phyloP scores from a whole-genome alignment of 352 stramenopile genomes.

The Globisporangium canariense region DNA sequence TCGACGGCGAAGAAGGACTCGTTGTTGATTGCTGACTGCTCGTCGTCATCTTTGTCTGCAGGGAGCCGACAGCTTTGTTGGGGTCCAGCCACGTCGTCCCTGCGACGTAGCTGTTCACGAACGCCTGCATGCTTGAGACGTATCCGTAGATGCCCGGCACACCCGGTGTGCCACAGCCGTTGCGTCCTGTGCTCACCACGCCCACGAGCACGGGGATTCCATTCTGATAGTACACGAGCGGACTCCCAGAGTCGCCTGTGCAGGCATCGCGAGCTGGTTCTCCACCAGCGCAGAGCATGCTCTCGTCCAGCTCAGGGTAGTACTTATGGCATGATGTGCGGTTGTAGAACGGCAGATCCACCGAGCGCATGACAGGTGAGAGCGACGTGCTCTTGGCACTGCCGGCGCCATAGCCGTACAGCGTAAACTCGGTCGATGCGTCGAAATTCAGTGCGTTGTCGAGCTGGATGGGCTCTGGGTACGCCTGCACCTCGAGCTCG shows the following conservation, averaged over 20 bases:
- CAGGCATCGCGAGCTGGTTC: conserved; percentile 32
- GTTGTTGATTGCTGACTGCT: not conserved
- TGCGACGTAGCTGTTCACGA: conserved; percentile 26
- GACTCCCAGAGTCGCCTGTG: conserved; percentile 39
- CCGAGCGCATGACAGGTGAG: conserved; percentile 24
- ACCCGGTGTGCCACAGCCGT: conserved; percentile 31
- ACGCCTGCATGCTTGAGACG: conserved; percentile 24
- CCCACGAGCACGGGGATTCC: conserved; percentile 27
- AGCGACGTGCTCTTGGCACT: conserved; percentile 22
- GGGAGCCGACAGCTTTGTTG: not conserved
- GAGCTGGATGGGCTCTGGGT: conserved; percentile 26
- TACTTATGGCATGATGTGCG: conserved; percentile 22
- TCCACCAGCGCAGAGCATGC: conserved; percentile 41
- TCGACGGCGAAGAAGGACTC: not conserved
- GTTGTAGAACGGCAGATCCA: conserved; percentile 29
- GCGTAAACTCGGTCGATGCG: conserved; percentile 24
- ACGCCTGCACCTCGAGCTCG: conserved; percentile 31
- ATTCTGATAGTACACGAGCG: conserved; percentile 23
- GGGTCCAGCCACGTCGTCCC: conserved; percentile 28
- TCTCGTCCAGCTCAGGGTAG: conserved; percentile 33
- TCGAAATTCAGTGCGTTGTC: conserved; percentile 26
- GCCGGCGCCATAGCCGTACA: conserved; percentile 33
- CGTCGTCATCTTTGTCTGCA: not conserved
- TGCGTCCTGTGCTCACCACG: conserved; percentile 37
- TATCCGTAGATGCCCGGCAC: conserved; percentile 33